Percentiles rank a stretch among this genome's conserved stretches.
Conservation (phyloP, 768 basidiomycete species). For the Tricholomella constricta region DNA sequence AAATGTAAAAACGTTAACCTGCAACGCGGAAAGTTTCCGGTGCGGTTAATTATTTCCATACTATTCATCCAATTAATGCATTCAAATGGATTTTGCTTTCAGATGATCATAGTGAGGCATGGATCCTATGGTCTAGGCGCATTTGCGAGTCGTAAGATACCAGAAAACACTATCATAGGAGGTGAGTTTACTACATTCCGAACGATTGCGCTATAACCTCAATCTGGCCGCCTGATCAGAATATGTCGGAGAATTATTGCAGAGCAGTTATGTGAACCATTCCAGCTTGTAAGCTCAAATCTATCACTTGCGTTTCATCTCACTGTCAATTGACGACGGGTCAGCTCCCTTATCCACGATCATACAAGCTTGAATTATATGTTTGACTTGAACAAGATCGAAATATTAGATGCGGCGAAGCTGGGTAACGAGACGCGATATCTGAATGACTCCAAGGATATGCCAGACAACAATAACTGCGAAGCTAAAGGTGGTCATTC, state of each 20-base stretch:
- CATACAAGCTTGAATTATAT: constrained; percentile 14
- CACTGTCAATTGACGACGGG: not conserved
- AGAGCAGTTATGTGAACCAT: not conserved
- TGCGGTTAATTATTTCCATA: constrained; percentile 10
- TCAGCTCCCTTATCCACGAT: constrained; percentile 8
- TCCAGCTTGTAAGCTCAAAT: constrained; percentile 2
- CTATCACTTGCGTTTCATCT: not conserved
- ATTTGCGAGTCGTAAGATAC: constrained; percentile 33
- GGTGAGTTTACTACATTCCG: constrained; percentile 16
- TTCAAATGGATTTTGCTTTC: not conserved
- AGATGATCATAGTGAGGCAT: constrained; percentile 38
- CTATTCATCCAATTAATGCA: not conserved
- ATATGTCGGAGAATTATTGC: constrained; percentile 40
- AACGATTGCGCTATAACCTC: too few relatives aligned
- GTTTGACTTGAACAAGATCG: constrained; percentile 1
- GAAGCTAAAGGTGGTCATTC: constrained; percentile 12
- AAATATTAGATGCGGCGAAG: constrained; percentile 18
- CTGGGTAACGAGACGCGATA: constrained; percentile 28
- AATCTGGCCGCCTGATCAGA: too few relatives aligned
- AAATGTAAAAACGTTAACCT: constrained; percentile 20
- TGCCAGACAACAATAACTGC: constrained; percentile 19
- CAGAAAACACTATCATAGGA: constrained; percentile 21
- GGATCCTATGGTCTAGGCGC: constrained; percentile 47
- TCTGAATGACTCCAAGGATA: constrained; percentile 20
- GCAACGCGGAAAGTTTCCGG: constrained; percentile 22